A percentile compares a stretch with the other conserved stretches of the same genome.
Evolutionary conservation across 139 green algal species (phyloP).

Genomic region (Ulvella scutata): DNA sequence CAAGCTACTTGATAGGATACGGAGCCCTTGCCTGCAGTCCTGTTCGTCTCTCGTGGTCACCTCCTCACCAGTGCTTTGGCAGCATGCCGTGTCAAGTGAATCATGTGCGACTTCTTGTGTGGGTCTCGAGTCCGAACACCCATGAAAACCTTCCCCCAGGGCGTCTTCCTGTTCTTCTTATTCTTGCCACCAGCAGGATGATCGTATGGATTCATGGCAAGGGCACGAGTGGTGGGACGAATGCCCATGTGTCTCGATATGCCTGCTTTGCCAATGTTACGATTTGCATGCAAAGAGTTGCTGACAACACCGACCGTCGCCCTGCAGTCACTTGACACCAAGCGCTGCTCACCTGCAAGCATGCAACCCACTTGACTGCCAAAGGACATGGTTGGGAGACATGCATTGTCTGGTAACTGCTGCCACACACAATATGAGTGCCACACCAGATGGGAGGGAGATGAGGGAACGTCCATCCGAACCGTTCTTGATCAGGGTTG

Average conservation of each 20-base stretch:
- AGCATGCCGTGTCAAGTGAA: slow-evolving; percentile 42
- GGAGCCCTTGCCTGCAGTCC: no score
- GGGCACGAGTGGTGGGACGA: slow-evolving; percentile 32
- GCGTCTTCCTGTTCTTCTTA: slow-evolving; percentile 61
- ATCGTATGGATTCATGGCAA: slow-evolving; percentile 93
- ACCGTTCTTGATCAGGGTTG: slow-evolving; percentile 42
- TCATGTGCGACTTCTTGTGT: slow-evolving; percentile 48
- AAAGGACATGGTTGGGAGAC: background rate
- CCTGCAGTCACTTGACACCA: slow-evolving; percentile 49
- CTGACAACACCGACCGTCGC: slow-evolving; percentile 76
- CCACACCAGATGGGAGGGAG: slow-evolving; percentile 58
- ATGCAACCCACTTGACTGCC: background rate
- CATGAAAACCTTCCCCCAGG: slow-evolving; percentile 79
- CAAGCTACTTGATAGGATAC: no score
- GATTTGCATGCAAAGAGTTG: slow-evolving; percentile 72
- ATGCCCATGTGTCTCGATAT: slow-evolving; percentile 37
- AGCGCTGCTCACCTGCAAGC: slow-evolving; percentile 50
- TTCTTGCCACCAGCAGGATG: slow-evolving; percentile 74
- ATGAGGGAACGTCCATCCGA: slow-evolving; percentile 54
- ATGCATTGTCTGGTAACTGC: background rate
- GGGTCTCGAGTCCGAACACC: slow-evolving; percentile 61
- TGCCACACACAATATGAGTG: background rate
- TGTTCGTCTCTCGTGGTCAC: no score
- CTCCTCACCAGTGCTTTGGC: background rate
- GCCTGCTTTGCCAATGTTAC: slow-evolving; percentile 70